Conservation (phyloP, 768 basidiomycete species). For the Amanita molliuscula region DNA sequence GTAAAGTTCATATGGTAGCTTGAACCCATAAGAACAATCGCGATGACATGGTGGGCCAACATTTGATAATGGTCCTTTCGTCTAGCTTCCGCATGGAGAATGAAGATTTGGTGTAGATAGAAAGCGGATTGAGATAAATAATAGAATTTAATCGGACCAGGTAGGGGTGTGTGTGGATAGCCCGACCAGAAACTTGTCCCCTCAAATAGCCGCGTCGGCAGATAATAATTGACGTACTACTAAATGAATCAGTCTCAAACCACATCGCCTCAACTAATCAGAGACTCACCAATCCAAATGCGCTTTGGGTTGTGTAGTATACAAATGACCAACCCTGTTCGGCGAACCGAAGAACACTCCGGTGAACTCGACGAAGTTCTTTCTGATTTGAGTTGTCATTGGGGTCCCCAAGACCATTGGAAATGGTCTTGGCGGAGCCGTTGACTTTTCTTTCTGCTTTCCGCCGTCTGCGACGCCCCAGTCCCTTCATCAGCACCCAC, state of each 20-base stretch:
- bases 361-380: conserved; percentile 52
- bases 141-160: conserved; percentile 82
- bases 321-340: conserved; percentile 90
- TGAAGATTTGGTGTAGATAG: conserved; percentile 85
- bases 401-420: conserved; percentile 20
- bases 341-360: conserved; percentile 78
- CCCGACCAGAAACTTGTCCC: conserved; percentile 62
- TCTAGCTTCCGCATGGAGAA: conserved; percentile 86
- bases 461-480: conserved; percentile 20
- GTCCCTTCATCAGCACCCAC: conserved; percentile 58
- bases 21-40: conserved; percentile 60
- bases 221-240: conserved; percentile 71
- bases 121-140: conserved; percentile 82
- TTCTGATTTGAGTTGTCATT: conserved; percentile 19
- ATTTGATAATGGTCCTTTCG: conserved; percentile 93
- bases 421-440: conserved; percentile 13
- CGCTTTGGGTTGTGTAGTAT: conserved; percentile 73
- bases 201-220: conserved; percentile 57
- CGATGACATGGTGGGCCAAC: conserved; percentile 93
- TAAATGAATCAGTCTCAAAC: neutral
- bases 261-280: neutral
- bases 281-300: conserved; percentile 74
- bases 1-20: conserved; percentile 84
- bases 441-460: conserved; percentile 16
- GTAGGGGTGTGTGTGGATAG: conserved; percentile 76